Conservation (phyloP, 495 filamentous ascomycete species). For the Aspergillus hancockii region DNA sequence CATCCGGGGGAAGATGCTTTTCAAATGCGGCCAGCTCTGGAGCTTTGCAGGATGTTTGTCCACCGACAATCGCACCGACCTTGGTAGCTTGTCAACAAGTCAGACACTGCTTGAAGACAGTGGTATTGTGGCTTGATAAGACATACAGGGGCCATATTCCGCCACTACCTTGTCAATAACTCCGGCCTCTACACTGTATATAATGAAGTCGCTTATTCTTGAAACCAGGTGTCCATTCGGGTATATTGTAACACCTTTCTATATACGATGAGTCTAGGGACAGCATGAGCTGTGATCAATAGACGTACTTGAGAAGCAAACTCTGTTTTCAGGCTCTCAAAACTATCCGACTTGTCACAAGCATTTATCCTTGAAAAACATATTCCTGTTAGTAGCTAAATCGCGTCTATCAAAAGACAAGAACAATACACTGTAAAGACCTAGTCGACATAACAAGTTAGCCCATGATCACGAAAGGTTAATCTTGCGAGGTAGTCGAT, state of each 20-base stretch:
- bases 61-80: slow-evolving; percentile 88
- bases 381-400: slow-evolving; percentile 34
- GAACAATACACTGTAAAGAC: slow-evolving; percentile 9
- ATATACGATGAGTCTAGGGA: slow-evolving; percentile 46
- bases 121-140: slow-evolving; percentile 8
- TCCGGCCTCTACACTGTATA: slow-evolving; percentile 96
- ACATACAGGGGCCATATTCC: slow-evolving; percentile 87
- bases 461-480: slow-evolving; percentile 8
- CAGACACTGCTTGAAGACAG: slow-evolving; percentile 24
- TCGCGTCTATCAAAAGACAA: slow-evolving; percentile 13
- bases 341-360: slow-evolving; percentile 86
- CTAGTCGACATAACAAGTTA: slow-evolving; percentile 17
- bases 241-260: slow-evolving; percentile 61
- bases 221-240: slow-evolving; percentile 94
- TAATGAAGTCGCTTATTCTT: slow-evolving; percentile 90
- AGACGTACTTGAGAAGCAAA: slow-evolving; percentile 70
- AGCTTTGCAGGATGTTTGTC: slow-evolving; percentile 97
- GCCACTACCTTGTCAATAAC: slow-evolving; percentile 82
- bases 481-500: slow-evolving; percentile 6
- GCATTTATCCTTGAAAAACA: slow-evolving; percentile 76
- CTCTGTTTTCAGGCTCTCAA: slow-evolving; percentile 71
- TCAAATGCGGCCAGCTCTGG: slow-evolving; percentile 95
- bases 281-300: slow-evolving; percentile 34
- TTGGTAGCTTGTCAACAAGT: slow-evolving; percentile 72
- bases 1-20: slow-evolving; percentile 79